A percentile compares a stretch with the other conserved stretches of the same genome.
phyloP scores from a whole-genome alignment of 2,329 filamentous ascomycete genomes.

The Hirsutella rhossiliensis region DNA sequence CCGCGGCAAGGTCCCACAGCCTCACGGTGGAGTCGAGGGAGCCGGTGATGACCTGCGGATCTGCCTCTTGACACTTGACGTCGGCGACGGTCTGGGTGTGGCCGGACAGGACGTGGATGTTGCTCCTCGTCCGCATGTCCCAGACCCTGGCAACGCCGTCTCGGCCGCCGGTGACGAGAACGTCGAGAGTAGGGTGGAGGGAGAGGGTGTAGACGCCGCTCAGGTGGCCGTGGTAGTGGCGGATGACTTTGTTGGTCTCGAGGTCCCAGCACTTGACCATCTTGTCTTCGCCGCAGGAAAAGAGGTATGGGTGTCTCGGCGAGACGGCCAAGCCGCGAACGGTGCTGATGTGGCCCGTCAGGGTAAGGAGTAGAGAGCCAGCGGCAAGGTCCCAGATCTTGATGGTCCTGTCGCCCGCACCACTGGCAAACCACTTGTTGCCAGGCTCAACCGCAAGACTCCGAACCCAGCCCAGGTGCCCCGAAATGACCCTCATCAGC shows the following conservation, averaged over 20 bases:
- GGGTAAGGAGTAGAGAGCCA: conserved; percentile 69
- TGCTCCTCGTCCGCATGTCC: conserved; percentile 96
- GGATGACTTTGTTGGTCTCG: conserved; percentile 98
- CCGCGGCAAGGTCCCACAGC: conserved; percentile 90
- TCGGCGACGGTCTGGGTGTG: conserved; percentile 87
- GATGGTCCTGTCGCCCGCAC: conserved; percentile 90
- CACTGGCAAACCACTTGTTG: conserved; percentile 96
- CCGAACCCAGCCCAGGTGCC: conserved; percentile 91
- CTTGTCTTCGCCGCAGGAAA: conserved; percentile 97
- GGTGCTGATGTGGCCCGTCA: conserved; percentile 91
- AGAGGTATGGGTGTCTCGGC: conserved; percentile 87
- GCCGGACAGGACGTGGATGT: conserved; percentile 84
- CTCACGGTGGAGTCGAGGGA: conserved; percentile 86
- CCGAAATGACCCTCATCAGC: conserved; percentile 92
- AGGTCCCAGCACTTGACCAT: conserved; percentile 99
- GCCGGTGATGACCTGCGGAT: conserved; percentile 89
- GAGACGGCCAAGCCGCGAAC: conserved; percentile 88
- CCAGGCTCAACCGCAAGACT: conserved; percentile 83
- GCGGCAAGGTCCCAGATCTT: conserved; percentile 97
- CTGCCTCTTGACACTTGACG: conserved; percentile 86
- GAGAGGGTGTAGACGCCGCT: conserved; percentile 90
- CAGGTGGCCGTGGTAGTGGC: conserved; percentile 93
- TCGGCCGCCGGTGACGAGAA: conserved; percentile 86
- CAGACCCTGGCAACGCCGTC: conserved; percentile 92
- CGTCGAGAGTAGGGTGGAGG: conserved; percentile 88